Conservation (phyloP, 148 eudicot genomes). For the Amaranthus palmeri region DNA sequence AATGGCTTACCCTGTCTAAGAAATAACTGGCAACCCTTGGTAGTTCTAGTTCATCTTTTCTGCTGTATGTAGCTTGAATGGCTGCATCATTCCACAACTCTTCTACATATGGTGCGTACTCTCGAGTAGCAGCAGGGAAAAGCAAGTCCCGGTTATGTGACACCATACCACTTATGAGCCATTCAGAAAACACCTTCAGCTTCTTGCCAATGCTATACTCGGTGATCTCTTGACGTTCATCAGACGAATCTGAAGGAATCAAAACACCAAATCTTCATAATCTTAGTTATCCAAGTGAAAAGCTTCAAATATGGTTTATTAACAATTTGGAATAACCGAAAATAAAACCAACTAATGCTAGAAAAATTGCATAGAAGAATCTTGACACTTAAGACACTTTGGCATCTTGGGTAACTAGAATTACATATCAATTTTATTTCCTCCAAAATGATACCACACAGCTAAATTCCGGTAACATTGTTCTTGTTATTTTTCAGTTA, state of each 20-base stretch:
- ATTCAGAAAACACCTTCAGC: constrained; percentile 61
- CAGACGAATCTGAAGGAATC: constrained; percentile 27
- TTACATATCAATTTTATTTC: too few relatives aligned
- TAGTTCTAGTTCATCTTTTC: constrained; percentile 58
- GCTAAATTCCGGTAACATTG: too few relatives aligned
- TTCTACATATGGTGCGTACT: constrained; percentile 61
- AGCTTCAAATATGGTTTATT: too few relatives aligned
- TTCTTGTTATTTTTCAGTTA: background rate
- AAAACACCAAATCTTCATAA: background rate
- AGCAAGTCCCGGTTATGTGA: constrained; percentile 65
- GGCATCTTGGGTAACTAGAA: too few relatives aligned
- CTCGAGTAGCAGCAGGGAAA: constrained; percentile 71
- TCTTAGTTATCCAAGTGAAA: too few relatives aligned
- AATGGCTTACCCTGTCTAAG: constrained; percentile 53
- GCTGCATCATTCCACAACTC: constrained; percentile 75
- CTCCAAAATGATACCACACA: background rate
- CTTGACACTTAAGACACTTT: too few relatives aligned
- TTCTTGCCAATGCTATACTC: constrained; percentile 47
- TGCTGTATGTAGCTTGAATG: constrained; percentile 64
- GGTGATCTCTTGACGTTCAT: constrained; percentile 23
- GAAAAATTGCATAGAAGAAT: too few relatives aligned
- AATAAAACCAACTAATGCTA: too few relatives aligned
- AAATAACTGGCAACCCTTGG: constrained; percentile 65
- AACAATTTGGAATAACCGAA: too few relatives aligned
- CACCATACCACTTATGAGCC: constrained; percentile 61